Conservation (phyloP, 306 rosid species). For the Elaeagnus macrophylla region DNA sequence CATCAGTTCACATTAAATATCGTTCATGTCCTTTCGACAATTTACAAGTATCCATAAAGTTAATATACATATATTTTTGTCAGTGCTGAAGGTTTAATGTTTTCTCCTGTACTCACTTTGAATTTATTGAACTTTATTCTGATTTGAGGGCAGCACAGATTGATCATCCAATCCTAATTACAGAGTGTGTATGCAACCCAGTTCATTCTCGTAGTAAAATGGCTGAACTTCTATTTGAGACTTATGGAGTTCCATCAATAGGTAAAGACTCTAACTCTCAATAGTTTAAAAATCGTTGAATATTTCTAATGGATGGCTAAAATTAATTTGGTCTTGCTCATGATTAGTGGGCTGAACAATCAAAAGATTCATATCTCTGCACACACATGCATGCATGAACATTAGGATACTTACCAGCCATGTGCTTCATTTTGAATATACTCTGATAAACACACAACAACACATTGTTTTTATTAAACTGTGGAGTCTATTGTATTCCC, state of each 20-base stretch:
- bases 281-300: neutral
- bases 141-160: constrained; percentile 81
- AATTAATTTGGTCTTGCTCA: neutral
- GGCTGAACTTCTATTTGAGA: constrained; percentile 96
- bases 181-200: constrained; percentile 93
- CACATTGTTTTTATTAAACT: neutral
- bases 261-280: constrained; percentile 33
- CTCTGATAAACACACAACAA: no score
- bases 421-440: neutral
- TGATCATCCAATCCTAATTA: constrained; percentile 88
- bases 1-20: neutral
- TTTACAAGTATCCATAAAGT: neutral
- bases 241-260: constrained; percentile 90
- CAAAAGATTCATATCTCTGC: neutral
- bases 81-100: neutral
- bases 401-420: no score
- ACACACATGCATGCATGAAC: no score
- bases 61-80: neutral
- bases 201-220: constrained; percentile 91
- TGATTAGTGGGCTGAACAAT: neutral
- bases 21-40: neutral
- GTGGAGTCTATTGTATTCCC: neutral
- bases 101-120: neutral
- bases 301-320: constrained; percentile 1
- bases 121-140: constrained; percentile 22